phyloP scores from a whole-genome alignment of 768 basidiomycete genomes.

The Royoungia palumana region DNA sequence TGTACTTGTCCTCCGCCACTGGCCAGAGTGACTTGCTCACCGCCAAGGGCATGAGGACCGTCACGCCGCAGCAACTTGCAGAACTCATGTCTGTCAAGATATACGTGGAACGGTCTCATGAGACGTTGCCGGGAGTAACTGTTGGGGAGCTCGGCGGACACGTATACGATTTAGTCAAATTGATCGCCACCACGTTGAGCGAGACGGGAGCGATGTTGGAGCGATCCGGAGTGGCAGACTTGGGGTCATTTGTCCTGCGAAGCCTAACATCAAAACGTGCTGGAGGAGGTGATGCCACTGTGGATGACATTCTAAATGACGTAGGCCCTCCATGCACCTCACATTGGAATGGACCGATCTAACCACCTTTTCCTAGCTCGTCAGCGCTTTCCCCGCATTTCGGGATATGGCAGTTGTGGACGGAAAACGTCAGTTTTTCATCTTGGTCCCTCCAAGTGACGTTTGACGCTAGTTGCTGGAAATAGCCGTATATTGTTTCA shows the following conservation, averaged over 20 bases:
- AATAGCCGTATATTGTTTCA: constrained; percentile 82
- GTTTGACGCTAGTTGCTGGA: neutral
- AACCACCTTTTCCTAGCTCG: constrained; percentile 48
- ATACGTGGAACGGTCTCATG: constrained; percentile 69
- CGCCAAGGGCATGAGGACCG: constrained; percentile 58
- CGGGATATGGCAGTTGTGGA: constrained; percentile 70
- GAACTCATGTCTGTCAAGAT: constrained; percentile 69
- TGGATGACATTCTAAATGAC: constrained; percentile 62
- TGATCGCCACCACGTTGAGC: constrained; percentile 59
- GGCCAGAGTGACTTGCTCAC: constrained; percentile 58
- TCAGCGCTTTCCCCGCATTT: constrained; percentile 77
- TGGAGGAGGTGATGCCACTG: constrained; percentile 33
- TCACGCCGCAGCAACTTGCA: constrained; percentile 58
- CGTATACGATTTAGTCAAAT: constrained; percentile 66
- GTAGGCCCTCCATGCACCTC: constrained; percentile 37
- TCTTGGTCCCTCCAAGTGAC: constrained; percentile 1
- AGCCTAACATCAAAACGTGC: constrained; percentile 47
- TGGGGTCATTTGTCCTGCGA: constrained; percentile 75
- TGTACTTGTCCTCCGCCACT: constrained; percentile 63
- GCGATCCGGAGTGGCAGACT: constrained; percentile 56
- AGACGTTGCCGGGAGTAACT: constrained; percentile 60
- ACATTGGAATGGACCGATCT: neutral
- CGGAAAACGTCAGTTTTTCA: constrained; percentile 47
- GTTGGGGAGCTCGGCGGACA: constrained; percentile 78
- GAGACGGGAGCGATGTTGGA: constrained; percentile 71